Conservation (phyloP, 129 eudicot genomes). For the Chrysanthemum makinoi region DNA sequence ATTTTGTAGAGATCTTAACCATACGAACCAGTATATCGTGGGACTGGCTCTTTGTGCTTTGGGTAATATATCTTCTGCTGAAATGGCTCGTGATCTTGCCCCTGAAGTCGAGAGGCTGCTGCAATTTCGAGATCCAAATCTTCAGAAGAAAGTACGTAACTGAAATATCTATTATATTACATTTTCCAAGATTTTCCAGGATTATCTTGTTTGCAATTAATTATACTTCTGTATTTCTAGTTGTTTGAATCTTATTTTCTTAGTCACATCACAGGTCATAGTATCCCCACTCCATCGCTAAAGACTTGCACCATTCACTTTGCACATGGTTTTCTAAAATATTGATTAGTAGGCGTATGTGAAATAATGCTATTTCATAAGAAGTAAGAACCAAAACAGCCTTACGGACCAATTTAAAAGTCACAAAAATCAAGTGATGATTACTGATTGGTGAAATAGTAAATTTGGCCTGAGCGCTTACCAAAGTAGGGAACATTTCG, state of each 20-base stretch:
- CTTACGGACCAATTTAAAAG: neutral
- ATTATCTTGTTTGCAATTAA: no score
- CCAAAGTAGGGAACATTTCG: neutral
- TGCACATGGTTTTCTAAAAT: neutral
- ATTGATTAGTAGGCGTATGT: neutral
- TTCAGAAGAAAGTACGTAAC: slow-evolving; percentile 88
- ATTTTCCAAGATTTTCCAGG: neutral
- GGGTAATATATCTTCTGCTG: slow-evolving; percentile 47
- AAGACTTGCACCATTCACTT: neutral
- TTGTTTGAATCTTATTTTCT: no score
- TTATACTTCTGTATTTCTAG: no score
- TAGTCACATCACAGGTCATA: neutral
- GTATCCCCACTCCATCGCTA: neutral
- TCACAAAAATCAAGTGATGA: neutral
- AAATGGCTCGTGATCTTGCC: slow-evolving; percentile 99
- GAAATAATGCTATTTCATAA: neutral
- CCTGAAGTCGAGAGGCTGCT: slow-evolving; percentile 95
- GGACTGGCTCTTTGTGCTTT: slow-evolving; percentile 8
- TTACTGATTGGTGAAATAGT: slow-evolving; percentile 6
- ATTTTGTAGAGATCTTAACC: neutral
- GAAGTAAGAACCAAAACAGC: slow-evolving; percentile 3
- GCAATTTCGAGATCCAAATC: slow-evolving; percentile 95
- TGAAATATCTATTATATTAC: neutral
- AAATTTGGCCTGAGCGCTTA: neutral
- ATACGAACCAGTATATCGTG: neutral